Evolutionary conservation across 495 filamentous ascomycete species (phyloP).

Genomic region (Apodospora peruviana): DNA sequence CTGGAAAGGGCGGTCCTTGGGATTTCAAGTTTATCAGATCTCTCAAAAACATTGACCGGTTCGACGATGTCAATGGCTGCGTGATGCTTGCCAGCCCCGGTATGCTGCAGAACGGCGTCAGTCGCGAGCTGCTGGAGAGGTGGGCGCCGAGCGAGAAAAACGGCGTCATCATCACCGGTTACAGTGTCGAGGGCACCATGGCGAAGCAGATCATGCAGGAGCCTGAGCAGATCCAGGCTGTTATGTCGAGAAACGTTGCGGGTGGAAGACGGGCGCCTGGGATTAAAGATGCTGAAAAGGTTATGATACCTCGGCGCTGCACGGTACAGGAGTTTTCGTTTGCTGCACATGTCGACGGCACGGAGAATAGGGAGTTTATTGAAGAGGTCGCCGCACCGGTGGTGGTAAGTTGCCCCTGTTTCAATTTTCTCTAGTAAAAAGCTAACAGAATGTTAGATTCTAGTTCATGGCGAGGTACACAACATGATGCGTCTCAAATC

Average conservation of each 20-base stretch:
- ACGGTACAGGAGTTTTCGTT: conserved; percentile 90
- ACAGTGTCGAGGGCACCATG: conserved; percentile 98
- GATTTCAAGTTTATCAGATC: conserved; percentile 90
- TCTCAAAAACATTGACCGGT: conserved; percentile 85
- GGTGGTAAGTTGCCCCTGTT: conserved; percentile 57
- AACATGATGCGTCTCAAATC: conserved; percentile 98
- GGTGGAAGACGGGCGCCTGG: conserved; percentile 51
- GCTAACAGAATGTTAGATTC: conserved; percentile 54
- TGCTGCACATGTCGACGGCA: conserved; percentile 94
- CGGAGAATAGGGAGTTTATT: conserved; percentile 90
- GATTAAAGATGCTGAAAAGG: conserved; percentile 62
- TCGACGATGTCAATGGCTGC: conserved; percentile 91
- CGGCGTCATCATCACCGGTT: conserved; percentile 94
- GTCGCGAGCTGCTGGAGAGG: conserved; percentile 82
- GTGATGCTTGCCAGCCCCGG: conserved; percentile 96
- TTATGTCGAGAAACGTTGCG: conserved; percentile 68
- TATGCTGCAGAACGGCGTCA: conserved; percentile 96
- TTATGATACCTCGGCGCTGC: conserved; percentile 88
- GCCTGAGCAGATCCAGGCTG: conserved; percentile 84
- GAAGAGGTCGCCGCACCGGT: conserved; percentile 87
- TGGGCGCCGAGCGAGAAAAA: conserved; percentile 96
- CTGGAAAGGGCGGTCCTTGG: conserved; percentile 82
- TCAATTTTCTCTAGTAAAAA: not conserved
- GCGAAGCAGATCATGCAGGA: conserved; percentile 90
- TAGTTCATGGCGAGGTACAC: conserved; percentile 94